Base-by-base conservation (phyloP, 257 asterid genomes). In the Nyctanthes arbortristis region DNA sequence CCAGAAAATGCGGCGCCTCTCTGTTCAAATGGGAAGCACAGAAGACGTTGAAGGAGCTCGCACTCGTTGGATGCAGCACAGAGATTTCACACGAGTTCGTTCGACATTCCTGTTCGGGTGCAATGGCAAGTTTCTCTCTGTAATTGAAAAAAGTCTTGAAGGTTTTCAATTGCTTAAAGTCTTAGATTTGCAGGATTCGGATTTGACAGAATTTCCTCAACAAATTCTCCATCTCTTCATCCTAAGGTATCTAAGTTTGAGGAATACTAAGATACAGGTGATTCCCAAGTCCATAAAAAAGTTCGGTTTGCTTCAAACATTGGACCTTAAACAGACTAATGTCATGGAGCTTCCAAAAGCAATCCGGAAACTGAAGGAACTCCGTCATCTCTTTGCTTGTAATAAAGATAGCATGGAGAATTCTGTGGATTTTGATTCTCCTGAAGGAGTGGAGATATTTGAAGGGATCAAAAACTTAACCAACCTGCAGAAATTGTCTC, bases 371-470 rank as follows among this genome's bases (percentile, higher is more conserved):
- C 74, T 85, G 39, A 76, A 66, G 52, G 67, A 76, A 33, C 79
- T 85, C 63, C 47, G 78, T 10, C 85, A 80, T 78, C 80, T 85
- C 71, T 45, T 85, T 11, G 83, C 52, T 54, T 80, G 69, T 75
- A 61, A 70, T 75, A 61, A 70, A 24, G 8, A 57, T 24, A 43
- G 16, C 0, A 63, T 3, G 35, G 5, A 1, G 37, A 25, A 61
- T 22, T 55, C 1, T 37, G 62, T 20, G 34, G 24, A 4, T 10
- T 75, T 73, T 16, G 68, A 57, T 5, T 63, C 75, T 0, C 63
- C 24, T 10, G 65, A 24, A 61, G 84, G 86, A 43, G 77, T 73
- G 30, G 22, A 47, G 75, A 12, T 73, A 16, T 37, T 10, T 1
- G 39, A 61, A 34, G 81, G 78, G 6, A 75, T 78, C 27, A 32